These are phyloP conservation scores for Coelastrella sp. DNA, from an alignment of 139 green algal genomes.

Conservation along the genomic window DNA sequence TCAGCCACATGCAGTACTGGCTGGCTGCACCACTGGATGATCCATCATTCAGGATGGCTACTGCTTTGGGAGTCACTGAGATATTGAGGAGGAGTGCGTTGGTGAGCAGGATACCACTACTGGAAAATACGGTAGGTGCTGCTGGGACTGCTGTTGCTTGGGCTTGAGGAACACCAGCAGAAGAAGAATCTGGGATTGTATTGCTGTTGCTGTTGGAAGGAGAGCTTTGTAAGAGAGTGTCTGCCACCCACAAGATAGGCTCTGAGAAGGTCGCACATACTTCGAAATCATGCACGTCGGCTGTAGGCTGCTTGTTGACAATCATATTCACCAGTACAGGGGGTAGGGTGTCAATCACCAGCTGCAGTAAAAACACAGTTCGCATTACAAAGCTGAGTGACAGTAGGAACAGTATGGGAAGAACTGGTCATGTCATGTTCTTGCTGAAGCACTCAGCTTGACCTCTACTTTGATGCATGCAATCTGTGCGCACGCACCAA, in stretches of 20 bases:
- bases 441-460: too few relatives aligned
- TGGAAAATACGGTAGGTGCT: neutral
- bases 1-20: neutral
- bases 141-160: neutral
- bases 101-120: conserved; percentile 24
- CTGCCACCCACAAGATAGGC: conserved; percentile 19
- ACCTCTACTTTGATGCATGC: too few relatives aligned
- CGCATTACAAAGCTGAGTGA: too few relatives aligned
- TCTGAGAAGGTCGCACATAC: conserved; percentile 8
- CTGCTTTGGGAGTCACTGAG: neutral
- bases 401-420: too few relatives aligned
- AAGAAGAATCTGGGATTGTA: too few relatives aligned
- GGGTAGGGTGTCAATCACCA: neutral
- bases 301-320: neutral
- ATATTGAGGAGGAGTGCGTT: conserved; percentile 27
- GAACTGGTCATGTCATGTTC: neutral
- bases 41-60: neutral
- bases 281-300: neutral
- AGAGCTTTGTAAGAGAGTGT: neutral
- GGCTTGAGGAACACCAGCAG: too few relatives aligned
- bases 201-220: neutral
- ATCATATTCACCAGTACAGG: neutral
- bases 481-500: too few relatives aligned
- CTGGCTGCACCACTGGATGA: neutral
- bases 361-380: neutral